A percentile compares a stretch with the other conserved stretches of the same genome.
Conservation (phyloP, 148 eudicot species). For the Fagopyrum esculentum region DNA sequence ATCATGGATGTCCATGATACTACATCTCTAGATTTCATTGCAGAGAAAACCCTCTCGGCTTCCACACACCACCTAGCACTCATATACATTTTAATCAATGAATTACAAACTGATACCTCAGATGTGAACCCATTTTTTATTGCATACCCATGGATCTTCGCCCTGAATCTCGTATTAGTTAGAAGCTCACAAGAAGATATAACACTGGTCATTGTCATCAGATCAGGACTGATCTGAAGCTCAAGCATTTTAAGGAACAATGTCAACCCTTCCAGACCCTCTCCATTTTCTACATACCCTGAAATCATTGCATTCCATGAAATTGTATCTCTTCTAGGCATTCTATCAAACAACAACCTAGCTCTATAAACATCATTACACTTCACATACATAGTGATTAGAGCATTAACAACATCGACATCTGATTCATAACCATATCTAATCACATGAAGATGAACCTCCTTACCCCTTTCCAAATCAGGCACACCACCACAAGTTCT, state of each 20-base stretch:
- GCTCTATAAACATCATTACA: constrained; percentile 60
- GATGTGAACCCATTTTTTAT: constrained; percentile 33
- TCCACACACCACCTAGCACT: constrained; percentile 56
- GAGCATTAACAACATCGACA: constrained; percentile 68
- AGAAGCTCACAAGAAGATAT: constrained; percentile 71
- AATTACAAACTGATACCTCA: constrained; percentile 63
- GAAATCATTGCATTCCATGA: constrained; percentile 94
- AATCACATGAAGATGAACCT: constrained; percentile 77
- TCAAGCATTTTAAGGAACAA: constrained; percentile 63
- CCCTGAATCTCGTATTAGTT: constrained; percentile 50
- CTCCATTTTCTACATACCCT: constrained; percentile 71
- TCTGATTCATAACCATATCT: constrained; percentile 56
- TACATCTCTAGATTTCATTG: constrained; percentile 56
- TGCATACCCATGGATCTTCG: constrained; percentile 58
- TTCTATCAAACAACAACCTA: constrained; percentile 57
- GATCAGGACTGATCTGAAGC: constrained; percentile 43
- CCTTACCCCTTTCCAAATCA: constrained; percentile 58
- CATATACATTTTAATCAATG: constrained; percentile 62
- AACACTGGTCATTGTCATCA: constrained; percentile 83
- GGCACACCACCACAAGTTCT: constrained; percentile 77
- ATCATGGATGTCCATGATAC: constrained; percentile 95
- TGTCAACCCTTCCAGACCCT: constrained; percentile 43
- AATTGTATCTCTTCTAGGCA: constrained; percentile 62
- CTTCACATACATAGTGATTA: constrained; percentile 85
- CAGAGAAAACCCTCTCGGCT: constrained; percentile 61